phyloP scores from a whole-genome alignment of 768 basidiomycete species.

The Phylloporus scabripes region DNA sequence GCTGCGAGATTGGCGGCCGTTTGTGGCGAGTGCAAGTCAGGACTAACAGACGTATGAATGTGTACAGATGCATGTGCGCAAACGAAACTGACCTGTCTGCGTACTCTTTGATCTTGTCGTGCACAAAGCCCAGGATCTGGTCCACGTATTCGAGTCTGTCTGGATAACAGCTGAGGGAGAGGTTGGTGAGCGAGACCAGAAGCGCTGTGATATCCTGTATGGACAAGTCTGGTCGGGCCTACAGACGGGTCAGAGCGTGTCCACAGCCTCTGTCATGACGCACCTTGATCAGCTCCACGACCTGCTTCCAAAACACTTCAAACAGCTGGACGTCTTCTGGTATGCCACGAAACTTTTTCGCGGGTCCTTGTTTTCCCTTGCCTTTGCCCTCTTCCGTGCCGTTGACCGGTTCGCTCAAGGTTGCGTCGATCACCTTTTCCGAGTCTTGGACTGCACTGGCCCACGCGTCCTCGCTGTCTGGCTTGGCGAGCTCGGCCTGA shows the following conservation, averaged over 20 bases:
- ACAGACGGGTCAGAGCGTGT: conserved; percentile 5
- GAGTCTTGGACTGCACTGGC: conserved; percentile 18
- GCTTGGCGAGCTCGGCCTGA: conserved; percentile 20
- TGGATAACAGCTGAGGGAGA: conserved; percentile 95
- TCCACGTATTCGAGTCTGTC: conserved; percentile 97
- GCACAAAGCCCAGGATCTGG: conserved; percentile 87
- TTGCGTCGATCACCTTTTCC: conserved; percentile 12
- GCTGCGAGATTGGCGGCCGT: conserved; percentile 89
- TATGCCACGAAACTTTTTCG: conserved; percentile 88
- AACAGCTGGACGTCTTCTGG: conserved; percentile 94
- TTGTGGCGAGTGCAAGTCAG: conserved; percentile 83
- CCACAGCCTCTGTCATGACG: conserved; percentile 13
- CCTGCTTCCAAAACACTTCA: conserved; percentile 98
- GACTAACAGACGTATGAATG: conserved; percentile 37
- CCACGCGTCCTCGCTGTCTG: conserved; percentile 26
- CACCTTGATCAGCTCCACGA: conserved; percentile 96
- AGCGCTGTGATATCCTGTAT: conserved; percentile 98
- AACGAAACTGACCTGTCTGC: conserved; percentile 55
- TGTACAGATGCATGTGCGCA: neutral
- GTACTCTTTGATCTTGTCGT: conserved; percentile 80
- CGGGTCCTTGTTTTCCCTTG: conserved; percentile 55
- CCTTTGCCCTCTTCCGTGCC: conserved; percentile 28
- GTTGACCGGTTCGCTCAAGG: conserved; percentile 10
- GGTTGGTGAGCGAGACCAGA: conserved; percentile 89
- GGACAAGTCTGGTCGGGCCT: conserved; percentile 96